phyloP scores from a whole-genome alignment of 169 alveolate genomes.

The Plasmodium gallinaceum region DNA sequence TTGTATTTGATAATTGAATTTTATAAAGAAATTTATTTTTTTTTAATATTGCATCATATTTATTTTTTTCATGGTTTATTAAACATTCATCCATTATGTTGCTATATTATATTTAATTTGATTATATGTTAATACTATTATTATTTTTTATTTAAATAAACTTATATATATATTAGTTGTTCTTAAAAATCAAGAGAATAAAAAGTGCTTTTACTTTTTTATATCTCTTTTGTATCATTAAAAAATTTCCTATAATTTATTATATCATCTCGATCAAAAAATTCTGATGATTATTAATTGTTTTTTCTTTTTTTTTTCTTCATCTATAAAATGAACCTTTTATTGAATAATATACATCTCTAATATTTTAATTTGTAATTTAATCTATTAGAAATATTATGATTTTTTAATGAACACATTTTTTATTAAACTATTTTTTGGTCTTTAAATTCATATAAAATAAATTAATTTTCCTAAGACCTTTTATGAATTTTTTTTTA shows the following conservation, averaged over 20 bases:
- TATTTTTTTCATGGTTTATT: conserved; percentile 14
- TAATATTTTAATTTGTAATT: too few relatives aligned
- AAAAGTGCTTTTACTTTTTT: neutral
- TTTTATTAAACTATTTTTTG: neutral
- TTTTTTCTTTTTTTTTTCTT: neutral
- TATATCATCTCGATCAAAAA: conserved; percentile 26
- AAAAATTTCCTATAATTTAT: conserved; percentile 5
- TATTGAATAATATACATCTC: too few relatives aligned
- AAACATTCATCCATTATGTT: conserved; percentile 33
- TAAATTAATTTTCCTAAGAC: neutral
- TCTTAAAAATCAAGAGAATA: too few relatives aligned
- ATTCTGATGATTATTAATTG: neutral
- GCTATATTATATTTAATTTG: neutral
- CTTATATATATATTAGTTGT: neutral
- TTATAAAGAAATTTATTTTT: conserved; percentile 28
- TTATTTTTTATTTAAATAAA: neutral
- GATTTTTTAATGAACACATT: neutral
- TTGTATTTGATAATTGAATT: conserved; percentile 65
- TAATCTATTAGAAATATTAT: neutral
- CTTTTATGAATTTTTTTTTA: conserved; percentile 11
- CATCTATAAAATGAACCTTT: neutral
- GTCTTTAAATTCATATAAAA: neutral
- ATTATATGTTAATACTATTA: neutral
- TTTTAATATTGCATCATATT: conserved; percentile 3
- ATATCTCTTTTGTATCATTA: conserved; percentile 16